Evolutionary conservation across 805 yeast species (phyloP).

Genomic region (Nakazawaea holstii): DNA sequence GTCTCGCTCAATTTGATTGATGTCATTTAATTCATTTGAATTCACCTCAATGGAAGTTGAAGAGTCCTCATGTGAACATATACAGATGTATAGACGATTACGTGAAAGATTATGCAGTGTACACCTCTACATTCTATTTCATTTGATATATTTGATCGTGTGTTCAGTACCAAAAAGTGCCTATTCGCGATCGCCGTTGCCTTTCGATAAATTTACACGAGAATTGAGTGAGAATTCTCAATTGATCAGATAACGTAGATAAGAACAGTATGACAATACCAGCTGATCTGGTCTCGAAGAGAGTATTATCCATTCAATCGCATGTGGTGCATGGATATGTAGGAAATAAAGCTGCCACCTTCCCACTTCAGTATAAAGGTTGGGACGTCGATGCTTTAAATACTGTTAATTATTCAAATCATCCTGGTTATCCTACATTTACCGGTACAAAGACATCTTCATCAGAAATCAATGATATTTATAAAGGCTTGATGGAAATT

Average conservation of each 20-base stretch:
- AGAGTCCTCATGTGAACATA: too few species aligned
- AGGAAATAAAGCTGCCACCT: constrained; percentile 86
- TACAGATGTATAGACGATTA: too few species aligned
- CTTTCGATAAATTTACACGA: not conserved
- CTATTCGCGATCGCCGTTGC: too few species aligned
- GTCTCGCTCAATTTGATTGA: too few species aligned
- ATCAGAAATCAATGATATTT: constrained; percentile 40
- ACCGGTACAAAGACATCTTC: constrained; percentile 51
- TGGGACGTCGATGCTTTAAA: constrained; percentile 93
- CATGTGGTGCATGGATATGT: constrained; percentile 96
- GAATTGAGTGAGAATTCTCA: too few species aligned
- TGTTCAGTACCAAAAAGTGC: too few species aligned
- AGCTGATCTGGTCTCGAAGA: constrained; percentile 4
- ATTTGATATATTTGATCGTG: too few species aligned
- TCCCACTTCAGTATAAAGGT: constrained; percentile 79
- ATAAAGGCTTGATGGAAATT: constrained; percentile 48
- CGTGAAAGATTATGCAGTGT: too few species aligned
- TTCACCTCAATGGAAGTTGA: too few species aligned
- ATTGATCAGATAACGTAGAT: too few species aligned
- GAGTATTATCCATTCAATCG: constrained; percentile 62
- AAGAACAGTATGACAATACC: not conserved
- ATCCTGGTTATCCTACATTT: constrained; percentile 79
- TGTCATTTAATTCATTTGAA: too few species aligned
- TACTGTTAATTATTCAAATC: constrained; percentile 86
- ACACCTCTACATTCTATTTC: too few species aligned